phyloP scores from a whole-genome alignment of 306 rosid species.

The Corylus americana region DNA sequence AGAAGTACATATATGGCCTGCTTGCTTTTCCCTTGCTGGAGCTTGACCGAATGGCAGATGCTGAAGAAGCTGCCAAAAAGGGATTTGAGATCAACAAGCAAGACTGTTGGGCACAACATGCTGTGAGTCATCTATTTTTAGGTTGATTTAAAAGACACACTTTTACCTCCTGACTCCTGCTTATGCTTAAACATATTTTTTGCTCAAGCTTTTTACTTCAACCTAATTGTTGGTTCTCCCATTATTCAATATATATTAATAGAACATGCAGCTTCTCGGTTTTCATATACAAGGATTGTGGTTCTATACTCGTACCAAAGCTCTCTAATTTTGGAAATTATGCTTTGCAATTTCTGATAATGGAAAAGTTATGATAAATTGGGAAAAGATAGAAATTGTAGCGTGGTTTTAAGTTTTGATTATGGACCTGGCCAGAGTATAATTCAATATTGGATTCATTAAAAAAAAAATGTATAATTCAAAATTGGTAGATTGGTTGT shows the following conservation, averaged over 20 bases:
- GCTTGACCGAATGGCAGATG: slow-evolving; percentile 75
- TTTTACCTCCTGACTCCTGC: background rate
- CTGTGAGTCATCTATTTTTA: slow-evolving; percentile 48
- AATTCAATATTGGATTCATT: background rate
- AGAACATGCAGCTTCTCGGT: background rate
- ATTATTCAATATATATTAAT: slow-evolving; percentile 10
- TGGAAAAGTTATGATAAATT: background rate
- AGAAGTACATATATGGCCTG: slow-evolving; percentile 72
- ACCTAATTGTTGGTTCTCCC: background rate
- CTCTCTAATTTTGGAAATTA: background rate
- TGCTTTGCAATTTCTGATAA: background rate
- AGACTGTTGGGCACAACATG: slow-evolving; percentile 88
- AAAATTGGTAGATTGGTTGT: background rate
- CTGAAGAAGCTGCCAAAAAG: slow-evolving; percentile 73
- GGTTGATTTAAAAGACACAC: slow-evolving; percentile 13
- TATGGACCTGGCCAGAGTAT: slow-evolving; percentile 1
- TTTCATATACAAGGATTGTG: background rate
- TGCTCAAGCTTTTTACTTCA: slow-evolving; percentile 15
- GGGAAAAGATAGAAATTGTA: background rate
- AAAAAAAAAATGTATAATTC: background rate
- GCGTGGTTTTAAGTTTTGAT: slow-evolving; percentile 18
- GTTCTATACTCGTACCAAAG: background rate
- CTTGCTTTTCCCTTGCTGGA: slow-evolving; percentile 89
- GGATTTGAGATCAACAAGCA: slow-evolving; percentile 69
- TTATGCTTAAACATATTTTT: background rate